Conservation (phyloP, 2,329 filamentous ascomycete species). For the Exophiala sideris region DNA sequence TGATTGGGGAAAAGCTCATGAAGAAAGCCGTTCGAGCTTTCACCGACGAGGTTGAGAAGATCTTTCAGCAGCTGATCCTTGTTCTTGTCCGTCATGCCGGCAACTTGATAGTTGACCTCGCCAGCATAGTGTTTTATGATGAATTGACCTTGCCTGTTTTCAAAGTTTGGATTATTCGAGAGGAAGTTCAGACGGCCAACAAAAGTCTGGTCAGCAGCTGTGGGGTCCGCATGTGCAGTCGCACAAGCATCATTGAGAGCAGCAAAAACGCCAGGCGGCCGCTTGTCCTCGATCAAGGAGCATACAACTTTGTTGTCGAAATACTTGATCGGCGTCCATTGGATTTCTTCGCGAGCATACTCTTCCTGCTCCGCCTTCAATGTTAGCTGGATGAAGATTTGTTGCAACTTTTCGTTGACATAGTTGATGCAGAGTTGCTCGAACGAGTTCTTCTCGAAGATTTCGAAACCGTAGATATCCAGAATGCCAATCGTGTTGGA, state of each 20-base stretch:
- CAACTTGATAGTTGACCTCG: constrained; percentile 89
- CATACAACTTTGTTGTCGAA: constrained; percentile 99
- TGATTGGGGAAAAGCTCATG: constrained; percentile 87
- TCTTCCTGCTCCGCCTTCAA: constrained; percentile 97
- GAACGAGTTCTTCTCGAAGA: constrained; percentile 98
- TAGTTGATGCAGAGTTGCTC: constrained; percentile 99
- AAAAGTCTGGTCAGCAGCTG: constrained; percentile 91
- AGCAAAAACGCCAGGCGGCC: constrained; percentile 89
- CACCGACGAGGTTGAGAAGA: constrained; percentile 78
- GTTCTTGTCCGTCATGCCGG: constrained; percentile 99
- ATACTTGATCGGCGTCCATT: constrained; percentile 98
- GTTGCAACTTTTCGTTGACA: constrained; percentile 97
- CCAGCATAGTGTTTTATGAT: constrained; percentile 99
- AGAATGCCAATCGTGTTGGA: constrained; percentile 90
- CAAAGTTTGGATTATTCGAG: constrained; percentile 81
- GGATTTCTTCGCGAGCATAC: constrained; percentile 91
- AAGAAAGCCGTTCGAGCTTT: constrained; percentile 79
- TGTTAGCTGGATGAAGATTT: constrained; percentile 98
- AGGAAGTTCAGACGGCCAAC: constrained; percentile 90
- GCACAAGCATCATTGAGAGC: constrained; percentile 97
- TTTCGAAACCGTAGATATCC: constrained; percentile 99
- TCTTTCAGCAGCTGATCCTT: constrained; percentile 97
- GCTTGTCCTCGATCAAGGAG: constrained; percentile 87
- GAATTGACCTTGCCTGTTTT: constrained; percentile 89
- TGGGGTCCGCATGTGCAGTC: constrained; percentile 93